Base-by-base conservation (phyloP, 805 yeast genomes). In the Yamadazyma takamatsuzukensis region DNA sequence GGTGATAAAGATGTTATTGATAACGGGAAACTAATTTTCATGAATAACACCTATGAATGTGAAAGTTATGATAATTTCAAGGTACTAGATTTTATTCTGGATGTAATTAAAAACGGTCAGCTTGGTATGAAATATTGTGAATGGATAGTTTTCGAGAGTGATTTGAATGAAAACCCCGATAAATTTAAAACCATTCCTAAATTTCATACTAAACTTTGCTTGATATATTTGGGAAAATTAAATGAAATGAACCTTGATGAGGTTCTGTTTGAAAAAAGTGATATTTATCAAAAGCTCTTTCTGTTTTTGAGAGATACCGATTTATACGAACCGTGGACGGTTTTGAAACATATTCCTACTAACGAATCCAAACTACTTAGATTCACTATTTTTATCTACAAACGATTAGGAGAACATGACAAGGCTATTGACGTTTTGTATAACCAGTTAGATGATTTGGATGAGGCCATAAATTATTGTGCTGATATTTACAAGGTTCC, bases 381-480 rank as follows among this genome's bases (percentile, higher is more conserved):
- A 15, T 64, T 80, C 24, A 69, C 74, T 25, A 76, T 84, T 0
- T 66, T 73, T 28, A 72, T 88, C 2, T 65, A 82, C 33, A 70
- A 70, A 28, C 70, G 75, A 37, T 48, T 83, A 26, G 78, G 75
- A 1, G 76, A 76, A 32, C 85, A 84, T 48, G 67, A 69, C 8
- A 70, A 76, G 30, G 80, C 86, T 0, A 58, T 90, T 12, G 74
- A 75, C 34, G 72, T 86, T 2, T 64, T 78, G 16, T 76, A 75
- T 29, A 66, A 72, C 30, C 76, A 77, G 14, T 54, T 84, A 27
- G 56, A 72, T 3, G 82, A 82, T 48, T 68, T 74, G 29, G 56
- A 56, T 14, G 59, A 64, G n/a, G 83, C 95, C 0, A 69, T 81
- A 39, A 50, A 58, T 3, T 83, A 83, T 46, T 80, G 93, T 40